phyloP scores from a whole-genome alignment of 441 rosid species.

The Syzygium malaccense region DNA sequence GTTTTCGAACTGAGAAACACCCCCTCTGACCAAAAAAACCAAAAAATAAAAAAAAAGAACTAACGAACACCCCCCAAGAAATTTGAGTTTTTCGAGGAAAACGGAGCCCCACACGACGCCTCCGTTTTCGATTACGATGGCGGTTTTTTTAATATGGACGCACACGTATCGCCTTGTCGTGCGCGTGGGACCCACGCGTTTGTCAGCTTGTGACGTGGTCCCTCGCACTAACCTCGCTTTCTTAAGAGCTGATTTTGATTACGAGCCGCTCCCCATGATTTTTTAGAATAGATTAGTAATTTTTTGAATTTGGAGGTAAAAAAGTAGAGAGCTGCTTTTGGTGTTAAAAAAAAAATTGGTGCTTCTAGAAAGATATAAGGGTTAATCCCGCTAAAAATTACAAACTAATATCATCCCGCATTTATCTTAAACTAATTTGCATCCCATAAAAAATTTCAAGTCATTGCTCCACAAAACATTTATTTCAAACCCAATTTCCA shows the following conservation, averaged over 20 bases:
- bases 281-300: too few species aligned
- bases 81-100: not conserved
- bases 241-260: not conserved
- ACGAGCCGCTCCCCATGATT: not conserved
- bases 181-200: not conserved
- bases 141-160: not conserved
- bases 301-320: not conserved
- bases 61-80: not conserved
- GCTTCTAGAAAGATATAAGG: rapidly evolving
- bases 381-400: not conserved
- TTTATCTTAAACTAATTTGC: rapidly evolving
- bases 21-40: not conserved
- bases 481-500: not conserved
- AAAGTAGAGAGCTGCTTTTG: not conserved
- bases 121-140: rapidly evolving
- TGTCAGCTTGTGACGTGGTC: not conserved
- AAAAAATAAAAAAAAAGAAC: not conserved
- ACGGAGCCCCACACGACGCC: not conserved
- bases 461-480: rapidly evolving
- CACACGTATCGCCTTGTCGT: not conserved
- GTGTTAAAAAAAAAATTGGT: not conserved
- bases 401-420: rapidly evolving
- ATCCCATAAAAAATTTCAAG: rapidly evolving
- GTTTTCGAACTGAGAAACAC: not conserved
- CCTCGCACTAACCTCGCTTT: not conserved